A percentile compares a stretch with the other conserved stretches of the same genome.
Evolutionary conservation across 1,284 basidiomycete species (phyloP).

Genomic region (Sutorius eximius): DNA sequence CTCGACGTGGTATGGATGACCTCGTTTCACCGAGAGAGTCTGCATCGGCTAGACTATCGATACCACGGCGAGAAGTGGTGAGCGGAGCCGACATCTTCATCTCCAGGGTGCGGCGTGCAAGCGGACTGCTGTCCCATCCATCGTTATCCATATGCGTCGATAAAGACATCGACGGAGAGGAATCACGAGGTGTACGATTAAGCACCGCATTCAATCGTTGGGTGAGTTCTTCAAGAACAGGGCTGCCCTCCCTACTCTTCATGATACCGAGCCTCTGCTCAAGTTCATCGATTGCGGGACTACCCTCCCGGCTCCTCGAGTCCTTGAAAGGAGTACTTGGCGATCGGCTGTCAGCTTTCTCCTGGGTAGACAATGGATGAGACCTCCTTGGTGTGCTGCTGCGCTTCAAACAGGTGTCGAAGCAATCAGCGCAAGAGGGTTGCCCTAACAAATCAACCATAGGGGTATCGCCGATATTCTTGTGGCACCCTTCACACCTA

Average conservation of each 20-base stretch:
- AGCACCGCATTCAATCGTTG: conserved; percentile 49
- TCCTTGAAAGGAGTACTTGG: conserved; percentile 41
- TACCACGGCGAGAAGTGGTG: conserved; percentile 2
- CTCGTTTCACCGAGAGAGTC: conserved; percentile 4
- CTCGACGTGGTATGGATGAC: conserved; percentile 3
- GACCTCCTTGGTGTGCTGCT: conserved; percentile 46
- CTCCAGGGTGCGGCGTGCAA: conserved; percentile 28
- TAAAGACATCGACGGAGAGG: conserved; percentile 14
- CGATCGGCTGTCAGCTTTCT: conserved; percentile 36
- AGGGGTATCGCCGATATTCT: conserved; percentile 67
- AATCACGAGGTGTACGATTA: conserved; percentile 37
- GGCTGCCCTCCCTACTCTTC: conserved; percentile 60
- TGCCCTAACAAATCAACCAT: conserved; percentile 79
- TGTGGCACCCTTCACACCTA: conserved; percentile 67
- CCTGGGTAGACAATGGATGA: conserved; percentile 29
- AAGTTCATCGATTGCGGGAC: conserved; percentile 56
- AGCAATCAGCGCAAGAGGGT: conserved; percentile 75
- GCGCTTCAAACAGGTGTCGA: conserved; percentile 67
- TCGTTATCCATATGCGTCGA: conserved; percentile 10
- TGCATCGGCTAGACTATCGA: conserved; percentile 3
- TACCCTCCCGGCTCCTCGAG: conserved; percentile 45
- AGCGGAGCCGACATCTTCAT: conserved; percentile 22
- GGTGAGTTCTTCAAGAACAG: conserved; percentile 58
- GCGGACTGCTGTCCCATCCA: conserved; percentile 33
- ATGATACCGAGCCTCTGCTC: conserved; percentile 56